A percentile compares a stretch with the other conserved stretches of the same genome.
phyloP scores from a whole-genome alignment of 108 stramenopile genomes.

The Schizochytrium sp. region DNA sequence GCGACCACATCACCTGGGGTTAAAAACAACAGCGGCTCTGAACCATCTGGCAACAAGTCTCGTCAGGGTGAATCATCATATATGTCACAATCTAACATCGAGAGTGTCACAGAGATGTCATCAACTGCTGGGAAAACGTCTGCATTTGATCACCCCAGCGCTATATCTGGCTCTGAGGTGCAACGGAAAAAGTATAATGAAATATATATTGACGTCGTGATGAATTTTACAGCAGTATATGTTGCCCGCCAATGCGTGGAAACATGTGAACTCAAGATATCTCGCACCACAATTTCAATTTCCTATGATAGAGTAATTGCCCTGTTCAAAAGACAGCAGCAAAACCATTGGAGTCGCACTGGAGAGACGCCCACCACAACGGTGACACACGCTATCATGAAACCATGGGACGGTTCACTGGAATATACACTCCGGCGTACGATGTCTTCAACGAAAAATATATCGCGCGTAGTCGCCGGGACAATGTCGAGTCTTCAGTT shows the following conservation, averaged over 20 bases:
- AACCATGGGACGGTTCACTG: not conserved
- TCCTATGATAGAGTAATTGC: not conserved
- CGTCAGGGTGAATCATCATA: not conserved
- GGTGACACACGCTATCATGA: slow-evolving; percentile 20
- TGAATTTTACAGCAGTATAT: not conserved
- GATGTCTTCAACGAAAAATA: not conserved
- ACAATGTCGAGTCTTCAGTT: not conserved
- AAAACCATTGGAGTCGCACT: not conserved
- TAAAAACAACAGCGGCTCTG: not conserved
- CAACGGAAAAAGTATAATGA: not conserved
- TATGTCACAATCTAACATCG: not conserved
- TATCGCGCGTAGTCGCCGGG: not conserved
- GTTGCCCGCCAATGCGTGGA: slow-evolving; percentile 4
- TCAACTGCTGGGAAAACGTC: not conserved
- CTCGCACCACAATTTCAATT: slow-evolving; percentile 3
- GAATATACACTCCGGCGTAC: not conserved
- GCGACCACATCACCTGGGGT: not conserved
- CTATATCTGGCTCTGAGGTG: not conserved
- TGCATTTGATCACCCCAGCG: not conserved
- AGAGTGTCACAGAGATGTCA: not conserved
- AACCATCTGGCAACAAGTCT: too few relatives aligned
- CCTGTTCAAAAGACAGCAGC: not conserved
- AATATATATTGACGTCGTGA: not conserved
- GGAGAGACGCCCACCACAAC: not conserved
- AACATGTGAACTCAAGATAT: not conserved